A percentile compares a stretch with the other conserved stretches of the same genome.
Conservation (phyloP, 768 basidiomycete species). For the Tricholoma hemisulphureum region DNA sequence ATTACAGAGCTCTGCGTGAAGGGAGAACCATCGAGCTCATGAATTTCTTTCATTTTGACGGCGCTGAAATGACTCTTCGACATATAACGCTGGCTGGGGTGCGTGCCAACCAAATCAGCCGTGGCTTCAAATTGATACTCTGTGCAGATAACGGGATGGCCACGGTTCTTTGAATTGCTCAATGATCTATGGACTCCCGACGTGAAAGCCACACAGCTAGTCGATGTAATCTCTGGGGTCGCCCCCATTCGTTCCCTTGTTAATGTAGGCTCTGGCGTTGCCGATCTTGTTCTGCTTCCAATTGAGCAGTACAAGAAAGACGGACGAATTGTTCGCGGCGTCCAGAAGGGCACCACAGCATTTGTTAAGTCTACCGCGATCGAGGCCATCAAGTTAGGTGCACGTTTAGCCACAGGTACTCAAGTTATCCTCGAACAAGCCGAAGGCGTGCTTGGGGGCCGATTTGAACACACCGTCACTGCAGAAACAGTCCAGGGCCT, state of each 20-base stretch:
- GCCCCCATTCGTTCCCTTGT: constrained; percentile 95
- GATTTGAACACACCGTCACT: constrained; percentile 63
- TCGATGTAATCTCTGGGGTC: constrained; percentile 95
- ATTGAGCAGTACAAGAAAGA: constrained; percentile 99
- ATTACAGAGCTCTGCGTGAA: constrained; percentile 86
- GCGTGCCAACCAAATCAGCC: constrained; percentile 30
- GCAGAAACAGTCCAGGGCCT: constrained; percentile 62
- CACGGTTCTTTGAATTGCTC: constrained; percentile 82
- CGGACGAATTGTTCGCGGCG: constrained; percentile 84
- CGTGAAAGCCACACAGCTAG: constrained; percentile 96
- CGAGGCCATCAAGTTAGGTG: constrained; percentile 94
- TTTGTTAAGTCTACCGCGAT: constrained; percentile 94
- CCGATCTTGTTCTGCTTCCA: constrained; percentile 91
- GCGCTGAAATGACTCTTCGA: constrained; percentile 94
- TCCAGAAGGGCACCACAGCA: constrained; percentile 91
- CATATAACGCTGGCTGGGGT: constrained; percentile 92
- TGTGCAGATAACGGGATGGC: constrained; percentile 88
- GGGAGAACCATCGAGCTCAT: constrained; percentile 95
- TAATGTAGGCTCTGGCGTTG: constrained; percentile 95
- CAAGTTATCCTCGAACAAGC: constrained; percentile 97
- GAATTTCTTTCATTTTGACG: constrained; percentile 99
- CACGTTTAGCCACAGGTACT: constrained; percentile 91
- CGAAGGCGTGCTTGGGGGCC: constrained; percentile 84
- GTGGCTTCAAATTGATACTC: constrained; percentile 2
- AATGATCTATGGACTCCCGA: constrained; percentile 99